A percentile compares a stretch with the other conserved stretches of the same genome.
Evolutionary conservation across 75 land plant genomes (phyloP).

Genomic region (Isoetes taiwanensis): DNA sequence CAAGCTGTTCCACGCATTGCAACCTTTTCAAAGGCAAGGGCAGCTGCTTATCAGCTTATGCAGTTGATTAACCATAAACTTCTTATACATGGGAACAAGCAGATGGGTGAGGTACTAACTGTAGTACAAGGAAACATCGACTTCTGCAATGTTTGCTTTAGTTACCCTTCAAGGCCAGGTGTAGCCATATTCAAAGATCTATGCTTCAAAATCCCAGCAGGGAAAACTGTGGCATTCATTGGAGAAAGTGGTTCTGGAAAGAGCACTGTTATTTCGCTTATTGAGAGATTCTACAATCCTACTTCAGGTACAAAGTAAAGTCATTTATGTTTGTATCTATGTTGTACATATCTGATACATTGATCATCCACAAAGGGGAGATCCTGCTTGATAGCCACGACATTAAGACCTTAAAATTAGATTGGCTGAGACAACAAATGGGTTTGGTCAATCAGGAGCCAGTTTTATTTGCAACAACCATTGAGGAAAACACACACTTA

Average conservation of each 20-base stretch:
- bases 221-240: background rate
- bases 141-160: background rate
- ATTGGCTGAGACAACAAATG: constrained; percentile 72
- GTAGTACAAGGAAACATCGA: background rate
- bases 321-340: too few species aligned
- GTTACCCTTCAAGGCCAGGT: background rate
- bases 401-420: constrained; percentile 49
- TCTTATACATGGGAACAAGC: too few species aligned
- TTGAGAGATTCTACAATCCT: background rate
- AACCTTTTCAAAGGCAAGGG: too few species aligned
- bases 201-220: background rate
- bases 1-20: too few species aligned
- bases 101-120: background rate
- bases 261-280: constrained; percentile 2
- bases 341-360: too few species aligned
- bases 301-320: constrained; percentile 4
- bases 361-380: constrained; percentile 41
- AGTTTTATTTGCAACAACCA: constrained; percentile 69
- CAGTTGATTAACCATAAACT: too few species aligned
- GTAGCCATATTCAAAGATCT: background rate
- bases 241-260: constrained; percentile 4
- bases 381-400: constrained; percentile 61
- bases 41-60: too few species aligned
- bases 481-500: constrained; percentile 49
- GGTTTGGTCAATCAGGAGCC: constrained; percentile 87